A percentile compares a stretch with the other conserved stretches of the same genome.
phyloP scores from a whole-genome alignment of 257 asterid species.

The Solanum corneliomulleri region DNA sequence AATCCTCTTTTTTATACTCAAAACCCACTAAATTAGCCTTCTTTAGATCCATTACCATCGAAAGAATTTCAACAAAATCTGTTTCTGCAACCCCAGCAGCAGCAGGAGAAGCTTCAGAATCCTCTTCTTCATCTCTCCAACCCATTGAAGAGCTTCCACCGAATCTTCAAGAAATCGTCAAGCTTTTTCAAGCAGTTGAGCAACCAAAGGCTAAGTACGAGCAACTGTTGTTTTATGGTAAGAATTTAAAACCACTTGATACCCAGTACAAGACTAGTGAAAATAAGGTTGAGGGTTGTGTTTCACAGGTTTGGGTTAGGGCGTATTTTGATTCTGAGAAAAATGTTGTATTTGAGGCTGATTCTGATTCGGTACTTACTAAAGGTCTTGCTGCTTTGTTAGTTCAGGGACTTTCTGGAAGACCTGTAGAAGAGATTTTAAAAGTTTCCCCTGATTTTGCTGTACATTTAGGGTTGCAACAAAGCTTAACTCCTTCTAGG shows the following conservation, averaged over 20 bases:
- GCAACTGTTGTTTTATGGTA: constrained; percentile 61
- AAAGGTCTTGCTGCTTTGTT: constrained; percentile 83
- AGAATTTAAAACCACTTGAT: constrained; percentile 48
- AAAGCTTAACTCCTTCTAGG: constrained; percentile 65
- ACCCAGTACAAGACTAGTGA: constrained; percentile 36
- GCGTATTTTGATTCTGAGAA: constrained; percentile 47
- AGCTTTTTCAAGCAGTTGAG: constrained; percentile 53
- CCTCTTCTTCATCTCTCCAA: constrained; percentile 24
- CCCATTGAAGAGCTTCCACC: constrained; percentile 65
- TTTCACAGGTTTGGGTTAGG: constrained; percentile 87
- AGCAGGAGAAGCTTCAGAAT: constrained; percentile 3
- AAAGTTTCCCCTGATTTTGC: constrained; percentile 72
- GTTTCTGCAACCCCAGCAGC: constrained; percentile 13
- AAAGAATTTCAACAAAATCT: constrained; percentile 35
- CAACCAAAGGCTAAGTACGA: constrained; percentile 67
- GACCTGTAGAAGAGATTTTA: constrained; percentile 57
- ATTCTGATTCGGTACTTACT: constrained; percentile 73
- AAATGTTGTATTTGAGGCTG: constrained; percentile 70
- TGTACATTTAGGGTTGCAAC: constrained; percentile 65
- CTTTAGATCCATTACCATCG: constrained; percentile 26
- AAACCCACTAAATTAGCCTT: constrained; percentile 13
- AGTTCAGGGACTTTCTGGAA: constrained; percentile 74
- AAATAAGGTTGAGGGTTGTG: constrained; percentile 68
- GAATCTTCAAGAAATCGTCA: constrained; percentile 65
- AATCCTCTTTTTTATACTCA: constrained; percentile 14